phyloP scores from a whole-genome alignment of 345 rosid species.

The Eutrema yunnanense region DNA sequence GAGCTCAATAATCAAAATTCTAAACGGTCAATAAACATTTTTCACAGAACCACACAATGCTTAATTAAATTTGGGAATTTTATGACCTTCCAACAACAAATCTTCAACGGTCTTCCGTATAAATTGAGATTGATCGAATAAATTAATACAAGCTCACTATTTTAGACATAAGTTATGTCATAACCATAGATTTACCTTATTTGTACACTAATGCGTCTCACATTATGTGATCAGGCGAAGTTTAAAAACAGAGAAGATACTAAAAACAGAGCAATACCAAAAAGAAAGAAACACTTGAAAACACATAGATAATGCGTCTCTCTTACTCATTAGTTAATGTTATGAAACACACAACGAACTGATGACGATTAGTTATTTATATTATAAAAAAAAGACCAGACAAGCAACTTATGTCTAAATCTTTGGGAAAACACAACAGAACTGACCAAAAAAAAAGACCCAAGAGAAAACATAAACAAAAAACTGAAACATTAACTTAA shows the following conservation, averaged over 20 bases:
- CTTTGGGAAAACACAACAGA: neutral
- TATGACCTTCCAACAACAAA: neutral
- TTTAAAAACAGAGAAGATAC: neutral
- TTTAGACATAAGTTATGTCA: neutral
- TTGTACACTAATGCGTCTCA: conserved; percentile 11
- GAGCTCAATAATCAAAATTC: neutral
- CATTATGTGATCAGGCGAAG: neutral
- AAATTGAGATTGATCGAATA: neutral
- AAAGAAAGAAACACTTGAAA: neutral
- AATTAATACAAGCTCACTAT: neutral
- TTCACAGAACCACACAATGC: neutral
- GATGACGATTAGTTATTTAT: neutral
- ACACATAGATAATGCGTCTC: neutral
- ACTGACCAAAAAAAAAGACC: neutral
- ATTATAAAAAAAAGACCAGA: neutral
- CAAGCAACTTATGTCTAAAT: conserved; percentile 1
- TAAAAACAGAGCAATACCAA: neutral
- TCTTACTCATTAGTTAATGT: neutral
- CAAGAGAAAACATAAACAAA: neutral
- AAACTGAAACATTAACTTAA: neutral
- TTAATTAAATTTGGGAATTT: neutral
- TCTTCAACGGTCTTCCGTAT: neutral
- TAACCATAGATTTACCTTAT: conserved; percentile 2
- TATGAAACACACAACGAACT: neutral
- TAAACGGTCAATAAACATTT: neutral